phyloP scores from a whole-genome alignment of 192 early-diverging fungal species.

The Gaertneriomyces sp. region DNA sequence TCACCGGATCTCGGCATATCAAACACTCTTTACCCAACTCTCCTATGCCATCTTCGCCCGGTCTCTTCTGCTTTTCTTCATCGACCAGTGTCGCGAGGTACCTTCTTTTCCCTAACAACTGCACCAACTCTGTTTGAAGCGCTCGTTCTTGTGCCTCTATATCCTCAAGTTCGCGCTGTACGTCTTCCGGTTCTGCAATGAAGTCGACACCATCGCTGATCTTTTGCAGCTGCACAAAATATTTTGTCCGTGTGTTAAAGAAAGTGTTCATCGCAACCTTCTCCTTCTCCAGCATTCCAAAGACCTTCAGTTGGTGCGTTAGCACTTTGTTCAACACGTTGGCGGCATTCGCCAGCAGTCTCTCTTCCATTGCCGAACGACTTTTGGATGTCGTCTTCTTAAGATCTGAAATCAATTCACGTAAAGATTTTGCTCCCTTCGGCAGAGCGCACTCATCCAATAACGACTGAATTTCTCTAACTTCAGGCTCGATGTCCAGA shows the following conservation, averaged over 20 bases:
- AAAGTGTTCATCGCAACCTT: neutral
- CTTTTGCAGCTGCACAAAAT: slow-evolving; percentile 38
- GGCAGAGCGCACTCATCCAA: slow-evolving; percentile 6
- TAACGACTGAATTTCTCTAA: neutral
- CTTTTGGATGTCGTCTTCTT: slow-evolving; percentile 14
- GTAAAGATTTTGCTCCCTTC: neutral
- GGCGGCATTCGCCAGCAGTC: slow-evolving; percentile 6
- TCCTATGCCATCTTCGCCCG: neutral
- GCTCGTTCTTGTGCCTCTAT: slow-evolving; percentile 5
- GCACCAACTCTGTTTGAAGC: slow-evolving; percentile 5
- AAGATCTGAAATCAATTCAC: slow-evolving; percentile 21
- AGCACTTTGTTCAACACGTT: slow-evolving; percentile 8
- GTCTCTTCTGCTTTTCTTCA: slow-evolving; percentile 6
- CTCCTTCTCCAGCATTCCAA: slow-evolving; percentile 28
- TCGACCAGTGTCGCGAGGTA: slow-evolving; percentile 14
- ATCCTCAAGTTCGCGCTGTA: slow-evolving; percentile 15
- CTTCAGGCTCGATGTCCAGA: slow-evolving; percentile 6
- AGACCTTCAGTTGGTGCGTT: slow-evolving; percentile 9
- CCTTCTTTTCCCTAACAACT: slow-evolving; percentile 1
- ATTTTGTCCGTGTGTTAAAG: slow-evolving; percentile 42
- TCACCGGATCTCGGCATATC: slow-evolving; percentile 27
- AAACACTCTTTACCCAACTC: slow-evolving; percentile 25
- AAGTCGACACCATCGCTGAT: slow-evolving; percentile 38
- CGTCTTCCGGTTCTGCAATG: slow-evolving; percentile 20
- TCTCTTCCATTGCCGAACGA: slow-evolving; percentile 16